Evolutionary conservation across 2,329 filamentous ascomycete species (phyloP), one percentile per base, ranked within the genome.

Genomic region (Beauveria sp.): DNA sequence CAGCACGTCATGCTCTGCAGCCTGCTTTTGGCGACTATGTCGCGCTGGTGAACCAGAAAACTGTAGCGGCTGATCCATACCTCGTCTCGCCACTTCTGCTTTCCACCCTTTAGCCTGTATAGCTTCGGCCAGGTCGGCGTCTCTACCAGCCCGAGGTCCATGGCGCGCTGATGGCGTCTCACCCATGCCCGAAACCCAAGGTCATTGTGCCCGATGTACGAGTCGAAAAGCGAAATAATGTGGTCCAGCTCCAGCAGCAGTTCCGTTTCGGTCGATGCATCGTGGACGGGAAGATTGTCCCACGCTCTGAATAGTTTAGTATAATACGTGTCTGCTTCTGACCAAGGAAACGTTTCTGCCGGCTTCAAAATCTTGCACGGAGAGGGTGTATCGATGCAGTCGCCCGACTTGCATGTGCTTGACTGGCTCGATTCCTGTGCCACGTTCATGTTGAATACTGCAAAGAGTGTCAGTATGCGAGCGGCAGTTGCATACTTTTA

Each of bases 1-100:
- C 45, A 60, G 46, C 57, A 12, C 12, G 12, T 28, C 49, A 60
- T 60, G 24, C 24, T 20, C 26, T 49, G 55, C 42, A 63, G 45
- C 16, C 61, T 58, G 46, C 45, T 38, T n/a, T 56, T 60, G 34
- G 63, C 57, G 6, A 68, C 62, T 1, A 63, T 56, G 20, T 66
- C 58, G 50, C 68, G 67, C 26, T 67, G 60, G 28, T 63, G 58
- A n/a, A 68, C 62, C 38, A 70, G 63, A 50, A 65, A 66, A 30
- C 62, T 54, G 52, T 70, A 69, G 5, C 66, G 65, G 20, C 49
- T 51, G 43, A 64, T 51, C 69, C 68, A 70, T 30, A 50, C 63
- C n/a, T 65, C 62, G 51, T 68, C 62, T 34, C 63, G 40, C 66
- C 66, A 66, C 38, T 49, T 52, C 26, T 30, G 50, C 28, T 62